Evolutionary conservation across 257 asterid genomes (phyloP), one percentile per base, ranked within the genome.

Genomic region (Solanum tacnaense): DNA sequence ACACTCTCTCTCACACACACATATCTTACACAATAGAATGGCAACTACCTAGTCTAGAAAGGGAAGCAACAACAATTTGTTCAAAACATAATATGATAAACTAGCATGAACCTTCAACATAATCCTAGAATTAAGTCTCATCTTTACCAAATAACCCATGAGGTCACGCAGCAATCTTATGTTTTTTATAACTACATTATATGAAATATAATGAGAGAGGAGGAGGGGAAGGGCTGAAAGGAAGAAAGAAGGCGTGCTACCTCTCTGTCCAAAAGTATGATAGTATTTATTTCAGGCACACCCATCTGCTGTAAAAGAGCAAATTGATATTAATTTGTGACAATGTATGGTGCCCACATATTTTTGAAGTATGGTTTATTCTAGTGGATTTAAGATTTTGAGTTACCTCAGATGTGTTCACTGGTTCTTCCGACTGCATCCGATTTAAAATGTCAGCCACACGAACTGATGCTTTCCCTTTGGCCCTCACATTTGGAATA

Each of bases 371-470:
- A 44, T 44, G 49, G 78, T 84, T 31, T 73, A 85, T 58, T 79
- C 52, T 16, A 62, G 76, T 71, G 81, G 81, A 60, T 78, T 56
- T 36, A 27, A 84, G 65, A 76, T 46, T 79, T 88, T 85, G 86
- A 20, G 62, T 90, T 94, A 96, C 99, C 89, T 96, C 98, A 34
- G 98, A 90, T 39, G 91, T 87, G 90, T 90, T 93, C 85, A 93
- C 97, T 85, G 99, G 98, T 88, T 97, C 98, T 96, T 97, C 98
- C 86, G 90, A 91, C 93, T 96, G 99, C 98, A 97, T 94, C 89
- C 96, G 95, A 88, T 90, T 92, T 90, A 97, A 88, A 90, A 97
- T 95, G 90, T 96, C 99, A 84, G 98, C 98, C 91, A 97, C 95
- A 31, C 96, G 95, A 83, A 92, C 91, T 83, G 99, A 94, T 74